Conservation (phyloP, 768 basidiomycete genomes). For the Leucocoprinus birnbaumii region DNA sequence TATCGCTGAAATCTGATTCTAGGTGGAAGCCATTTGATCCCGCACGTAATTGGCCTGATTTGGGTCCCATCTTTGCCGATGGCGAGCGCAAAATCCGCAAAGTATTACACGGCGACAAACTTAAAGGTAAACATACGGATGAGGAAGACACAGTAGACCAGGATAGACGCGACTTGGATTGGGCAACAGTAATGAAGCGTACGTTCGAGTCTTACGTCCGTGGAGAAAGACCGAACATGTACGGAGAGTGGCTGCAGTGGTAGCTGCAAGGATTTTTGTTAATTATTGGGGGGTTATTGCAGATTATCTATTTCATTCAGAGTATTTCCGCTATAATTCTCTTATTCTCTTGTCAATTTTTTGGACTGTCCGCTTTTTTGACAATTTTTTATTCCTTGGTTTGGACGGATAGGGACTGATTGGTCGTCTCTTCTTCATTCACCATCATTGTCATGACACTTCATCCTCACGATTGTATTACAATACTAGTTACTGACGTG, state of each 20-base stretch:
- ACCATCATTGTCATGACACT: neutral
- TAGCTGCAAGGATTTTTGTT: constrained; percentile 19
- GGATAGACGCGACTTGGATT: constrained; percentile 81
- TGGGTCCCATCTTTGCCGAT: constrained; percentile 74
- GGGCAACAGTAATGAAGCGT: constrained; percentile 93
- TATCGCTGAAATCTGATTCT: constrained; percentile 6
- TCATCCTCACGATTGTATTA: constrained; percentile 6
- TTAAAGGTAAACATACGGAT: constrained; percentile 29
- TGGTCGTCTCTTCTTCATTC: neutral
- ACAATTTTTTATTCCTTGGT: neutral
- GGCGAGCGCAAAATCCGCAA: constrained; percentile 69
- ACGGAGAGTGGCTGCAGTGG: constrained; percentile 78
- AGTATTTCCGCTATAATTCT: neutral
- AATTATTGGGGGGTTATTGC: too few species aligned
- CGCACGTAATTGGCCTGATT: constrained; percentile 91
- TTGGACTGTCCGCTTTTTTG: neutral
- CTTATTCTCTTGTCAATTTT: neutral
- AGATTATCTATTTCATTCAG: neutral
- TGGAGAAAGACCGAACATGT: constrained; percentile 92
- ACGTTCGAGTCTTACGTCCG: constrained; percentile 93
- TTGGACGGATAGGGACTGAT: neutral
- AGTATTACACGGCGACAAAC: constrained; percentile 21
- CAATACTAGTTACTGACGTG: constrained; percentile 7
- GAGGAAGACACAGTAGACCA: constrained; percentile 46
- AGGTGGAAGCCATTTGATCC: constrained; percentile 98